phyloP scores from a whole-genome alignment of 2,329 filamentous ascomycete species.

The Alternaria postmessia region DNA sequence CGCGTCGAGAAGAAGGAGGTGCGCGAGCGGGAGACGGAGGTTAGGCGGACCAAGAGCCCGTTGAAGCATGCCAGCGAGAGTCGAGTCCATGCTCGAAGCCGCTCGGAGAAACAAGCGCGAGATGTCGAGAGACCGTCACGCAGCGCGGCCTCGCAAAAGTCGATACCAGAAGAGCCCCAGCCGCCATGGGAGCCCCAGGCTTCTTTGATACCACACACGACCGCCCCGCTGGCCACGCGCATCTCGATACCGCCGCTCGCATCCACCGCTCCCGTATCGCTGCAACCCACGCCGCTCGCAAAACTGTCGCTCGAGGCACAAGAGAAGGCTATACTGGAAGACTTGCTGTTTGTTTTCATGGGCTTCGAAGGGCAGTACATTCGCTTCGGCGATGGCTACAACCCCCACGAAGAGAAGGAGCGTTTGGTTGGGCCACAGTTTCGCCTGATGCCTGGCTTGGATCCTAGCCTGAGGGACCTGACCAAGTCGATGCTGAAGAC shows the following conservation, averaged over 20 bases:
- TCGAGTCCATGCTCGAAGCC: conserved; percentile 43
- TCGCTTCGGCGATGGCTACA: conserved; percentile 81
- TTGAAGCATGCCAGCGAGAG: conserved; percentile 47
- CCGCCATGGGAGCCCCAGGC: conserved; percentile 81
- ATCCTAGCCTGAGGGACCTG: conserved; percentile 89
- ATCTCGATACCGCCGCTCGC: conserved; percentile 68
- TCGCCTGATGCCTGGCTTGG: conserved; percentile 80
- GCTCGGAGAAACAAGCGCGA: conserved; percentile 42
- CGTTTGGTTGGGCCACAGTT: conserved; percentile 83
- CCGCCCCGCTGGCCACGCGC: conserved; percentile 75
- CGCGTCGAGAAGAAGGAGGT: conserved; percentile 48
- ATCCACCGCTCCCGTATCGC: conserved; percentile 71
- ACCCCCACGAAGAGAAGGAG: conserved; percentile 85
- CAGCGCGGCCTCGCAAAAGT: conserved; percentile 30
- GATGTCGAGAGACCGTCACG: conserved; percentile 34
- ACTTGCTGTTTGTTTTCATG: conserved; percentile 95
- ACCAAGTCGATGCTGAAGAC: conserved; percentile 90
- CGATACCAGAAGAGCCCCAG: conserved; percentile 36
- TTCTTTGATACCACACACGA: conserved; percentile 73
- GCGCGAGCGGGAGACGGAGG: conserved; percentile 47
- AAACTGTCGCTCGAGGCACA: conserved; percentile 81
- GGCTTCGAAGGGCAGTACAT: conserved; percentile 98
- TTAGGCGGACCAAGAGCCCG: conserved; percentile 47
- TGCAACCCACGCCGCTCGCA: conserved; percentile 73
- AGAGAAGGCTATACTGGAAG: conserved; percentile 86